Conservation (phyloP, 805 yeast genomes). For the Pichia californica region DNA sequence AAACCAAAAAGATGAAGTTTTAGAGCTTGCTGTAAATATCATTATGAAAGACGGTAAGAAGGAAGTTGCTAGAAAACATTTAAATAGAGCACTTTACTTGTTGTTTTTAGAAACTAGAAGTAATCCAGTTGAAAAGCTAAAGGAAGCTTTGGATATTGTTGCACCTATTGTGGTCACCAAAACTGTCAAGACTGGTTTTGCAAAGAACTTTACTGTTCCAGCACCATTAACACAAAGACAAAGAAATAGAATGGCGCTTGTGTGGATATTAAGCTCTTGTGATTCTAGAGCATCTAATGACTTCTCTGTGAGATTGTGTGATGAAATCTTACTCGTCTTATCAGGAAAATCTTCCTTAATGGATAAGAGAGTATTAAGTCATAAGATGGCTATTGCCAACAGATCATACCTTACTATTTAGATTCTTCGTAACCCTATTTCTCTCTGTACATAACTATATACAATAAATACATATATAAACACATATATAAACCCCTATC, state of each 20-base stretch:
- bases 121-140: slow-evolving; percentile 75
- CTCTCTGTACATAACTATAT: slow-evolving; percentile 5
- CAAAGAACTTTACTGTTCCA: slow-evolving; percentile 77
- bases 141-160: slow-evolving; percentile 68
- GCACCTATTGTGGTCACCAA: slow-evolving; percentile 80
- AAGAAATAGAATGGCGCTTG: slow-evolving; percentile 79
- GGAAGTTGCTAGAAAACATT: slow-evolving; percentile 63
- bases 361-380: slow-evolving; percentile 78
- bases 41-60: slow-evolving; percentile 93
- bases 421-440: background rate
- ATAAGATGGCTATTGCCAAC: slow-evolving; percentile 80
- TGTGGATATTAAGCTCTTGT: slow-evolving; percentile 86
- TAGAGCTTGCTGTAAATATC: slow-evolving; percentile 74
- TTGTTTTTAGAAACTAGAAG: slow-evolving; percentile 63
- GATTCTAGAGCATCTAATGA: slow-evolving; percentile 72
- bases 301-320: slow-evolving; percentile 83
- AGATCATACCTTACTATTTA: slow-evolving; percentile 52
- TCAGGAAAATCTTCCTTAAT: slow-evolving; percentile 77
- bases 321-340: slow-evolving; percentile 73
- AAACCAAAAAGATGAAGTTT: slow-evolving; percentile 54
- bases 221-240: slow-evolving; percentile 77
- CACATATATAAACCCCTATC: background rate
- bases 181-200: slow-evolving; percentile 76
- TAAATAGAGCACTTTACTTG: slow-evolving; percentile 74
- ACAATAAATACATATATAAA: background rate